Conservation (phyloP, 2,329 filamentous ascomycete species). For the Aspergillus quadrilineatus region DNA sequence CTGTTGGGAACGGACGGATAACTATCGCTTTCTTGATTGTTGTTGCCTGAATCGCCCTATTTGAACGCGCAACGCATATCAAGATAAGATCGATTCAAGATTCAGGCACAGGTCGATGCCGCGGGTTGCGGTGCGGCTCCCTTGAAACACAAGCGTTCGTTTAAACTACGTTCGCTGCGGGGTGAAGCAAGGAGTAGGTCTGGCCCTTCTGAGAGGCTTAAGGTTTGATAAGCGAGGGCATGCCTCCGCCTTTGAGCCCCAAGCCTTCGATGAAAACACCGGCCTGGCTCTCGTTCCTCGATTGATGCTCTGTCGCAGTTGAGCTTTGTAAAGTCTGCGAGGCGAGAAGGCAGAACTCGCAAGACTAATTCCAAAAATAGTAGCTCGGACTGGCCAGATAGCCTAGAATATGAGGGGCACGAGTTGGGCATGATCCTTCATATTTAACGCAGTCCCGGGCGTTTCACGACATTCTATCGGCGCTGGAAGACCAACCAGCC, state of each 20-base stretch:
- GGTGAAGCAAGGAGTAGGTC: not conserved
- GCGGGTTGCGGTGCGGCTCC: not conserved
- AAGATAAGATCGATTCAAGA: not conserved
- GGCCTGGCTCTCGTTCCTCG: not conserved
- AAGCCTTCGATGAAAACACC: not conserved
- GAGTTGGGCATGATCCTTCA: slow-evolving; percentile 4
- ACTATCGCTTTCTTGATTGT: no score
- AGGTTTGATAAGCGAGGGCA: not conserved
- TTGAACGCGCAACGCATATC: not conserved
- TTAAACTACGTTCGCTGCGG: not conserved
- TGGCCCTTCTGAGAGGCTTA: not conserved
- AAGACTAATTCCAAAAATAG: not conserved
- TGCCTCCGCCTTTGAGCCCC: not conserved
- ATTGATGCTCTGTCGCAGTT: not conserved
- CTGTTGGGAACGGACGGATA: not conserved
- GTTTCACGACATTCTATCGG: slow-evolving; percentile 2
- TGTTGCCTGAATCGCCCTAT: no score
- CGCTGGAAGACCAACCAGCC: not conserved
- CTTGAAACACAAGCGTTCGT: not conserved
- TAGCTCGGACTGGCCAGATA: not conserved
- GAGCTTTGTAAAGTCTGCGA: not conserved
- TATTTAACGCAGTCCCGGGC: not conserved
- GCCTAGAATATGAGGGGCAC: not conserved
- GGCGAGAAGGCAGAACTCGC: not conserved
- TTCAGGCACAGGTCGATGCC: not conserved